Evolutionary conservation across 2,329 filamentous ascomycete species (phyloP).

Genomic region (Emmonsia crescens): DNA sequence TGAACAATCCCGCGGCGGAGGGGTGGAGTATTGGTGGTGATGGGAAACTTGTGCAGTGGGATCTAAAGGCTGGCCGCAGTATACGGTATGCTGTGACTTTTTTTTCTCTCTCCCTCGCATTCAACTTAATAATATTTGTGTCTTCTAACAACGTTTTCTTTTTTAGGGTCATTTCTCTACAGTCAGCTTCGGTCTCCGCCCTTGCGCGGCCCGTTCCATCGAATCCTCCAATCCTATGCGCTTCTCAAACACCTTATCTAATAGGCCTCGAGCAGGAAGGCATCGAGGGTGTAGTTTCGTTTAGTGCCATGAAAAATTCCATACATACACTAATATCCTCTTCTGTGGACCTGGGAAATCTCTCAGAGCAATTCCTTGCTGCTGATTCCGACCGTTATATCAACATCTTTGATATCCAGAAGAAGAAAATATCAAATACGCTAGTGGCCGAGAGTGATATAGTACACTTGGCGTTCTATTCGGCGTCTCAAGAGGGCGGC

Average conservation of each 20-base stretch:
- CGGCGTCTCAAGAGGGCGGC: conserved; percentile 15
- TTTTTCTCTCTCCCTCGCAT: conserved; percentile 2
- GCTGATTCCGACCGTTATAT: conserved; percentile 41
- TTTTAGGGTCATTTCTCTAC: conserved; percentile 34
- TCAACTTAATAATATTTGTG: not conserved
- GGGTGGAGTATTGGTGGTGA: conserved; percentile 46
- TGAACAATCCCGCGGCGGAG: conserved; percentile 27
- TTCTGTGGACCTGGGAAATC: conserved; percentile 21
- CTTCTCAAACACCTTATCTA: conserved; percentile 40
- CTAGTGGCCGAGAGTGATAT: conserved; percentile 41
- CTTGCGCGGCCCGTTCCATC: conserved; percentile 33
- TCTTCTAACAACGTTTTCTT: conserved; percentile 9
- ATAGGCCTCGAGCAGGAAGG: conserved; percentile 33
- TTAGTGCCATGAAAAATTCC: conserved; percentile 40
- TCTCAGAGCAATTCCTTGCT: conserved; percentile 35
- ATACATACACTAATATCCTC: conserved; percentile 39
- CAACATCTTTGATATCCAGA: conserved; percentile 38
- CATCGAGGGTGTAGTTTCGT: conserved; percentile 28
- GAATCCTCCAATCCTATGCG: conserved; percentile 37
- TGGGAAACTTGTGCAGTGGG: conserved; percentile 43
- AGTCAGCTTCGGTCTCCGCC: conserved; percentile 30
- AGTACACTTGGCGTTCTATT: conserved; percentile 27
- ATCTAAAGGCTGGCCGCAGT: conserved; percentile 34
- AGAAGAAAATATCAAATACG: conserved; percentile 35
- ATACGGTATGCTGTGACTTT: conserved; percentile 29